These are phyloP conservation scores for Fusarium chuoi DNA, from an alignment of 2,329 filamentous ascomycete genomes.

Conservation along the genomic window DNA sequence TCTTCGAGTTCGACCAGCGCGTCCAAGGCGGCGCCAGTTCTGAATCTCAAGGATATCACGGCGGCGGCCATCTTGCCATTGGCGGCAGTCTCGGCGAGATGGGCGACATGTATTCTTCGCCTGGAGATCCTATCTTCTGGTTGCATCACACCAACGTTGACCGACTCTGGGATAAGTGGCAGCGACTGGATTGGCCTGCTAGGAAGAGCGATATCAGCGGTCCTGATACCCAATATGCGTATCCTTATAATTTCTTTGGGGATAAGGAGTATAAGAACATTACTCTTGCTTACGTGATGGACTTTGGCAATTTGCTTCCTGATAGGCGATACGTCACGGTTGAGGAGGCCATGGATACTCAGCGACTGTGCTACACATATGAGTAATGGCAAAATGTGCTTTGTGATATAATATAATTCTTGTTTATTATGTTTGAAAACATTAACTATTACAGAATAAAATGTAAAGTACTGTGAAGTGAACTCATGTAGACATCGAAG, in stretches of 20 bases:
- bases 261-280: neutral
- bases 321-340: neutral
- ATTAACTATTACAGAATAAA: neutral
- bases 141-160: neutral
- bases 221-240: neutral
- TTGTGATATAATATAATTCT: fast-evolving
- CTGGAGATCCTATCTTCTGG: neutral
- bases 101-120: neutral
- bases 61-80: neutral
- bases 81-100: neutral
- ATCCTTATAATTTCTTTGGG: neutral
- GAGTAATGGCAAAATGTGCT: fast-evolving
- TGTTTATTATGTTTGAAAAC: neutral
- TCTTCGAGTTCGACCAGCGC: fast-evolving
- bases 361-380: neutral
- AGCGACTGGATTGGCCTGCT: neutral
- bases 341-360: neutral
- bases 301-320: neutral
- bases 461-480: neutral
- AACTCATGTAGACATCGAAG: neutral
- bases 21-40: neutral
- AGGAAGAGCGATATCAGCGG: neutral
- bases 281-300: neutral
- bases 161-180: neutral
- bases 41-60: neutral